Evolutionary conservation across 257 asterid genomes (phyloP).

Genomic region (Hygrophila difformis): DNA sequence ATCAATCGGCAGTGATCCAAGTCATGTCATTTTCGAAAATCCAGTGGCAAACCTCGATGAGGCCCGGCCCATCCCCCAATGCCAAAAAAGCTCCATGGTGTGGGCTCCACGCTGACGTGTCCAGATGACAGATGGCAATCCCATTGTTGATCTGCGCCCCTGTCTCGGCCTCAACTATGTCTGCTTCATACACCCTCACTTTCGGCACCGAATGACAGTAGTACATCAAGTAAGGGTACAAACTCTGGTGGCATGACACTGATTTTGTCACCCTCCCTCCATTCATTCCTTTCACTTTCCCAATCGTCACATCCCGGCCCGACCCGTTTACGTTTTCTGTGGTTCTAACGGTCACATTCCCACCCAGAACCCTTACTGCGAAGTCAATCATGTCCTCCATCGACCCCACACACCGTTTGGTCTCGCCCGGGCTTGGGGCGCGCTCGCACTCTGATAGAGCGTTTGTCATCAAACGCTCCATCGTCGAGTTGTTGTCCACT

Average conservation of each 20-base stretch:
- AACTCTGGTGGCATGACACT: slow-evolving; percentile 87
- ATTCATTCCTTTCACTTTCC: slow-evolving; percentile 44
- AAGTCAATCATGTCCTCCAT: slow-evolving; percentile 77
- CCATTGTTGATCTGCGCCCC: slow-evolving; percentile 59
- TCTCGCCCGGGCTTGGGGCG: slow-evolving; percentile 53
- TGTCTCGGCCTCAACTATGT: slow-evolving; percentile 45
- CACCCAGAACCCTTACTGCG: slow-evolving; percentile 37
- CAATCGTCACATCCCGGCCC: slow-evolving; percentile 32
- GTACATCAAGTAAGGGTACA: slow-evolving; percentile 69
- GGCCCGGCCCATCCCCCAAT: slow-evolving; percentile 65
- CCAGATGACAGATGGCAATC: slow-evolving; percentile 76
- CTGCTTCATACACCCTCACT: slow-evolving; percentile 68
- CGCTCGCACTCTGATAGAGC: slow-evolving; percentile 65
- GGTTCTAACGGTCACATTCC: slow-evolving; percentile 41
- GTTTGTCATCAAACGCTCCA: slow-evolving; percentile 33
- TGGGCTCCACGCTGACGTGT: slow-evolving; percentile 80
- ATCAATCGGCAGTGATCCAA: slow-evolving; percentile 49
- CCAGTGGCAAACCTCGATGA: slow-evolving; percentile 92
- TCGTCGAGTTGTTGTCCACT: slow-evolving; percentile 28
- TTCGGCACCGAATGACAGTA: slow-evolving; percentile 85
- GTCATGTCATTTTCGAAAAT: slow-evolving; percentile 90
- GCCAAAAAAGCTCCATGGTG: slow-evolving; percentile 73
- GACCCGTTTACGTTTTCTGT: slow-evolving; percentile 57
- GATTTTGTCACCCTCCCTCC: slow-evolving; percentile 63
- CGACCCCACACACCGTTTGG: slow-evolving; percentile 59